A percentile compares a stretch with the other conserved stretches of the same genome.
Conservation (phyloP, 140 eudicot genomes). For the Bidens hawaiensis region DNA sequence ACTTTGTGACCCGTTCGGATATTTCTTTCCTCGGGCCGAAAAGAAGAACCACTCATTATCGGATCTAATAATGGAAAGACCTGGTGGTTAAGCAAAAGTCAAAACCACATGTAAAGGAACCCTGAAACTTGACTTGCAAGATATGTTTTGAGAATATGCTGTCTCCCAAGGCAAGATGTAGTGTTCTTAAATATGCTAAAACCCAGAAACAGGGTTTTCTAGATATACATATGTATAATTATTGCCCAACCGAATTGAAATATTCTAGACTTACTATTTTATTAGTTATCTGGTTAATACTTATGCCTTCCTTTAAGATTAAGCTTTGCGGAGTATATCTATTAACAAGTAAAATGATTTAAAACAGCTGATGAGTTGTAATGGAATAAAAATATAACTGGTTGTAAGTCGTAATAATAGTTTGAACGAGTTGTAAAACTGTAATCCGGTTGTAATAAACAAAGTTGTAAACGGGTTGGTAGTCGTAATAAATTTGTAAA, state of each 20-base stretch:
- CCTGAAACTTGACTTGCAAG: conserved; percentile 5
- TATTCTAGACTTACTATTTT: no score
- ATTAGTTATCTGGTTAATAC: neutral
- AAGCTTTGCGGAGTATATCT: neutral
- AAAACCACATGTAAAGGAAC: neutral
- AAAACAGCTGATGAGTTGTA: no score
- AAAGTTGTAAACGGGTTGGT: no score
- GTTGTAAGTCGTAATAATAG: no score
- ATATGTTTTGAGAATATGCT: conserved; percentile 25
- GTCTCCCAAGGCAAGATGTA: neutral
- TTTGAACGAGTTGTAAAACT: no score
- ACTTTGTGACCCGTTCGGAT: conserved; percentile 88
- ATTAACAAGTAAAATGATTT: neutral
- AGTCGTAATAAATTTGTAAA: no score
- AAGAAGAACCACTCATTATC: conserved; percentile 94
- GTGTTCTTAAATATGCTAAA: conserved; percentile 18
- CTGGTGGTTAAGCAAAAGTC: conserved; percentile 31
- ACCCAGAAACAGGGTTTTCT: conserved; percentile 2
- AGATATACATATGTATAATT: neutral
- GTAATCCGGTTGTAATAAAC: no score
- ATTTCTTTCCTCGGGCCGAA: conserved; percentile 85
- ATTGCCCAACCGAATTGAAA: neutral
- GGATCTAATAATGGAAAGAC: conserved; percentile 60
- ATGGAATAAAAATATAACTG: no score
- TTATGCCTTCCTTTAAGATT: neutral